A percentile compares a stretch with the other conserved stretches of the same genome.
These are phyloP conservation scores for Citrullus colocynthis DNA, from an alignment of 306 rosid genomes.

Conservation along the genomic window DNA sequence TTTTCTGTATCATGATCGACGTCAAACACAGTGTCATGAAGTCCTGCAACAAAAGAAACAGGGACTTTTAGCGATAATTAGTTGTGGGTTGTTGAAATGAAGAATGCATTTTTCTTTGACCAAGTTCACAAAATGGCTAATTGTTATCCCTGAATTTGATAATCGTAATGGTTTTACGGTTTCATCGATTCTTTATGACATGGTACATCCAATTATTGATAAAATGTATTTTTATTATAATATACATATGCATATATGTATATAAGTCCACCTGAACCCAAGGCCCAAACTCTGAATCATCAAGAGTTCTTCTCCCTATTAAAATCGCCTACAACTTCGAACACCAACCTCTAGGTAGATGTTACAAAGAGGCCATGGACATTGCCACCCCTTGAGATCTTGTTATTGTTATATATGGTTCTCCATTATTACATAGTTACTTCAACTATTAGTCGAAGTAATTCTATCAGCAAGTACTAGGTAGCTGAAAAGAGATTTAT, in stretches of 20 bases:
- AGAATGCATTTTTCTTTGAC: neutral
- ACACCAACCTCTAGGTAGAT: neutral
- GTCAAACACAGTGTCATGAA: slow-evolving; percentile 76
- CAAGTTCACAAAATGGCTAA: neutral
- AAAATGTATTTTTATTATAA: neutral
- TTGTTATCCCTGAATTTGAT: neutral
- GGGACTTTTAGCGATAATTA: neutral
- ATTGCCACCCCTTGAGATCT: neutral
- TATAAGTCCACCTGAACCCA: neutral
- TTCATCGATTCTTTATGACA: neutral
- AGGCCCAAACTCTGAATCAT: neutral
- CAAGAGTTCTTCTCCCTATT: neutral
- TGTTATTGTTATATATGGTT: neutral
- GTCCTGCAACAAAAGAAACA: slow-evolving; percentile 36
- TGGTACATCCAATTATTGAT: neutral
- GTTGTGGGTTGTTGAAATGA: neutral
- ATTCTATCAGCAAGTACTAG: neutral
- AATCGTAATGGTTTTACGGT: neutral
- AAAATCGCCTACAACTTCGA: neutral
- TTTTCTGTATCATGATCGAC: slow-evolving; percentile 71
- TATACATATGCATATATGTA: neutral
- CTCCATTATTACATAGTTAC: neutral
- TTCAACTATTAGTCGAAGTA: neutral
- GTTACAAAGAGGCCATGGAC: neutral
- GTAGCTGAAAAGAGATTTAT: neutral